Percentiles rank a stretch among this genome's conserved stretches.
phyloP scores from a whole-genome alignment of 177 flowering plant genomes.

The Vitis hybrid region DNA sequence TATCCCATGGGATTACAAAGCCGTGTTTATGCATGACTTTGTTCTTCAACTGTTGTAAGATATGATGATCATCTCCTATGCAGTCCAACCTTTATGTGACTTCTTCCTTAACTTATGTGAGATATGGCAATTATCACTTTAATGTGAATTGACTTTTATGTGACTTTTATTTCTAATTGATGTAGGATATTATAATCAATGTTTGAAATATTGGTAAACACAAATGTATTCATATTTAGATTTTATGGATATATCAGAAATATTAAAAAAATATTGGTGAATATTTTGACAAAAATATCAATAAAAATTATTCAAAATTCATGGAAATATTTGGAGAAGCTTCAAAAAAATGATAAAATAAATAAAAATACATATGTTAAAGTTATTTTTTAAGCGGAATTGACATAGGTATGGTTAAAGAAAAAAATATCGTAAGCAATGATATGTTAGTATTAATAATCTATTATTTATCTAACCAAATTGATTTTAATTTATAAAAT shows the following conservation, averaged over 20 bases:
- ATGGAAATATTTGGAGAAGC: too few species aligned
- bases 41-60: not conserved
- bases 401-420: not conserved
- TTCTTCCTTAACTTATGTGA: too few species aligned
- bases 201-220: too few species aligned
- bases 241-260: too few species aligned
- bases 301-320: not conserved
- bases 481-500: too few species aligned
- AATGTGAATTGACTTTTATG: not conserved
- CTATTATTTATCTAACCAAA: not conserved
- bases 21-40: too few species aligned
- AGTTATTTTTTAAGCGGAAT: not conserved
- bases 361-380: not conserved
- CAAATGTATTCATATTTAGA: accelerated
- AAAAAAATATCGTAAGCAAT: too few species aligned
- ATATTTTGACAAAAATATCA: too few species aligned
- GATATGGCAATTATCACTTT: not conserved
- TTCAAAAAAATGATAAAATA: too few species aligned
- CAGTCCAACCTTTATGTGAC: too few species aligned
- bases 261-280: accelerated
- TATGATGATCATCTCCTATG: not conserved
- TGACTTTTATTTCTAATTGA: not conserved
- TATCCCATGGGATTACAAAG: too few species aligned
- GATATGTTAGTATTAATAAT: too few species aligned
- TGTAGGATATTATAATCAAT: not conserved